Evolutionary conservation across 148 eudicot species (phyloP).

Genomic region (Drosera capensis): DNA sequence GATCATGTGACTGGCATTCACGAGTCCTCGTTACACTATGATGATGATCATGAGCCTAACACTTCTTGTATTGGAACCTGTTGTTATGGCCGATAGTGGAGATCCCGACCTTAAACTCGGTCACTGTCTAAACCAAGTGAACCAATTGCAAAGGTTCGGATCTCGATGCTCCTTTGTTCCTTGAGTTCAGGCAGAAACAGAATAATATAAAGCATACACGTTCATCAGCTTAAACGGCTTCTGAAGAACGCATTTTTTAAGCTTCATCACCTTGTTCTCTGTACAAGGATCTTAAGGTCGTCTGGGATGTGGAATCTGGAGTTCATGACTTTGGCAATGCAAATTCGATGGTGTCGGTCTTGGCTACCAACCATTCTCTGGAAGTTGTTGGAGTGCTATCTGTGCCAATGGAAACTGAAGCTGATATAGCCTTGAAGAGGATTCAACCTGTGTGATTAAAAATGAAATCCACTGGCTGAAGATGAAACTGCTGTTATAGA

Average conservation of each 20-base stretch:
- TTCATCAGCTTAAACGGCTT: constrained; percentile 8
- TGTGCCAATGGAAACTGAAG: constrained; percentile 16
- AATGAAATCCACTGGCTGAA: too few species aligned
- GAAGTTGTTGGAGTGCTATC: constrained; percentile 15
- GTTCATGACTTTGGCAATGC: constrained; percentile 27
- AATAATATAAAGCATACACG: constrained; percentile 16
- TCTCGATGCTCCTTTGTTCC: constrained; percentile 15
- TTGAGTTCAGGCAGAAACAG: constrained; percentile 14
- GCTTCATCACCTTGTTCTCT: constrained; percentile 34
- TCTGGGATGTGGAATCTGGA: constrained; percentile 62
- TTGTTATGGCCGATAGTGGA: constrained; percentile 58
- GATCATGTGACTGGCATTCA: constrained; percentile 24
- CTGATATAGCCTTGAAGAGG: constrained; percentile 17
- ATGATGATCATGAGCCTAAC: constrained; percentile 13
- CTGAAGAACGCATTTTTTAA: constrained; percentile 7
- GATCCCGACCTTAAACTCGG: constrained; percentile 22
- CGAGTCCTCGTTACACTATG: constrained; percentile 14
- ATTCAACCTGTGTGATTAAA: constrained; percentile 4
- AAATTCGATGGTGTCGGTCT: constrained; percentile 15
- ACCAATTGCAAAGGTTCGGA: constrained; percentile 20
- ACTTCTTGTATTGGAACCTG: constrained; percentile 18
- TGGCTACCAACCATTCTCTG: constrained; percentile 7
- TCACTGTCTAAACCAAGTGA: constrained; percentile 26
- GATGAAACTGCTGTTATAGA: too few species aligned
- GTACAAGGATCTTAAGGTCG: constrained; percentile 40